phyloP scores from a whole-genome alignment of 2,329 filamentous ascomycete species.

The Aspergillus ustus region DNA sequence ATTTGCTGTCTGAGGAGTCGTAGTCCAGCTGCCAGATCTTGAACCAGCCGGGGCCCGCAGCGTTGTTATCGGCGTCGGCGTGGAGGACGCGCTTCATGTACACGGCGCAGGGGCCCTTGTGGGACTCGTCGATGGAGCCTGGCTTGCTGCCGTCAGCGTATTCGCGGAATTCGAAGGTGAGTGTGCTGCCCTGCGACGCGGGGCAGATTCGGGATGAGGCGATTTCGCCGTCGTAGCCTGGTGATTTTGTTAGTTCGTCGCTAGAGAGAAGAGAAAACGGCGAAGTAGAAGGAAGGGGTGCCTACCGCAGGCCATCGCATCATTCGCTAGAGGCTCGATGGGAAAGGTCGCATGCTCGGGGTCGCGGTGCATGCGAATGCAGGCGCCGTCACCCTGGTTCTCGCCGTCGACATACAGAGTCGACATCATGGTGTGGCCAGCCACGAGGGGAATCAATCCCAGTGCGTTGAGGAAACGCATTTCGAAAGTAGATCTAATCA shows the following conservation, averaged over 20 bases:
- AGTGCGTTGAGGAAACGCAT: constrained; percentile 14
- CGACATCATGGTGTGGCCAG: constrained; percentile 64
- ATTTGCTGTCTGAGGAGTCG: constrained; percentile 58
- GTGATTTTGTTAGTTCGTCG: neutral
- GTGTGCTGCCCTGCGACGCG: constrained; percentile 55
- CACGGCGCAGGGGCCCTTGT: constrained; percentile 72
- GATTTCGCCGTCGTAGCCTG: constrained; percentile 55
- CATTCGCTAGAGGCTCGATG: constrained; percentile 60
- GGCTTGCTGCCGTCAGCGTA: constrained; percentile 61
- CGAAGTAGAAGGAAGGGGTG: constrained; percentile 17
- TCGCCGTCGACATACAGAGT: constrained; percentile 66
- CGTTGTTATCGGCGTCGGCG: constrained; percentile 55
- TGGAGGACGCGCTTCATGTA: constrained; percentile 73
- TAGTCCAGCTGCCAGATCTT: constrained; percentile 76
- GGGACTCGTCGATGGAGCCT: constrained; percentile 63
- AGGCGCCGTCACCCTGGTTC: constrained; percentile 72
- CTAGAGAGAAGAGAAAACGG: no score
- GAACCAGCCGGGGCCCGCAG: constrained; percentile 73
- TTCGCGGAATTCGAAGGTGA: constrained; percentile 70
- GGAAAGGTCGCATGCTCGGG: constrained; percentile 60
- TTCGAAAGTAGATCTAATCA: neutral
- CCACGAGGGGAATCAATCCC: constrained; percentile 14
- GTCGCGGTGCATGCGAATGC: constrained; percentile 68
- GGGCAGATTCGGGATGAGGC: constrained; percentile 55
- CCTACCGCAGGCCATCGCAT: constrained; percentile 74